Conservation (phyloP, 225 moss, liverwort and hornwort genomes). For the Bryoerythrophyllum caledonicum region DNA sequence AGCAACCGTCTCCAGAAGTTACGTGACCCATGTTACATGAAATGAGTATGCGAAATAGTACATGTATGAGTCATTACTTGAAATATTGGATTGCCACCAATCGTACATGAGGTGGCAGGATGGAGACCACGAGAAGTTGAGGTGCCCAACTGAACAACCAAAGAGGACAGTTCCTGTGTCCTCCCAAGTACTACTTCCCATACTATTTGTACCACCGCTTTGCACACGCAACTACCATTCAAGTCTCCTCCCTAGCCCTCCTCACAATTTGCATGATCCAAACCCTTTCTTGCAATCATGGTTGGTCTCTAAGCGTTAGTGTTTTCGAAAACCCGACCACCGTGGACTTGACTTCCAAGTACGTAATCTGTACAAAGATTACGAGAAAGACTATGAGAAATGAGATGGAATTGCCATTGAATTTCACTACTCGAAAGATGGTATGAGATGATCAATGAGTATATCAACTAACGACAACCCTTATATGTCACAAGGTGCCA, state of each 20-base stretch:
- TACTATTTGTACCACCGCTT: slow-evolving; percentile 6
- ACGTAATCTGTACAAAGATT: not conserved
- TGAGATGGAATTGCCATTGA: not conserved
- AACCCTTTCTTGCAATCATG: not conserved
- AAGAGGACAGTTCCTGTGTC: slow-evolving; percentile 20
- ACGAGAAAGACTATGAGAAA: not conserved
- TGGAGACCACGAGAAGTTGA: not conserved
- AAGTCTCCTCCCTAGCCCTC: not conserved
- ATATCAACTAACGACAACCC: too few relatives aligned
- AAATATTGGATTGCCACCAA: not conserved
- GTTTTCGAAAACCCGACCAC: too few relatives aligned
- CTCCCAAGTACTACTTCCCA: slow-evolving; percentile 33
- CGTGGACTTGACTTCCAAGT: too few relatives aligned
- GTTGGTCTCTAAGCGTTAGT: not conserved
- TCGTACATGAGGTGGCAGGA: not conserved
- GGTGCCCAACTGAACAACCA: not conserved
- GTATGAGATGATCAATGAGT: too few relatives aligned
- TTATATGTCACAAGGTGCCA: too few relatives aligned
- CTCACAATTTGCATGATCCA: not conserved
- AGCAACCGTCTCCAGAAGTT: not conserved
- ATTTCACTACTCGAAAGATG: too few relatives aligned
- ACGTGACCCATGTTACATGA: not conserved
- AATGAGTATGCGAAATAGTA: not conserved
- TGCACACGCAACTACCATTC: not conserved
- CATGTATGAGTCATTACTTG: not conserved